Base-by-base conservation (phyloP, 768 basidiomycete genomes). In the Agaricus sinodeliciosus region DNA sequence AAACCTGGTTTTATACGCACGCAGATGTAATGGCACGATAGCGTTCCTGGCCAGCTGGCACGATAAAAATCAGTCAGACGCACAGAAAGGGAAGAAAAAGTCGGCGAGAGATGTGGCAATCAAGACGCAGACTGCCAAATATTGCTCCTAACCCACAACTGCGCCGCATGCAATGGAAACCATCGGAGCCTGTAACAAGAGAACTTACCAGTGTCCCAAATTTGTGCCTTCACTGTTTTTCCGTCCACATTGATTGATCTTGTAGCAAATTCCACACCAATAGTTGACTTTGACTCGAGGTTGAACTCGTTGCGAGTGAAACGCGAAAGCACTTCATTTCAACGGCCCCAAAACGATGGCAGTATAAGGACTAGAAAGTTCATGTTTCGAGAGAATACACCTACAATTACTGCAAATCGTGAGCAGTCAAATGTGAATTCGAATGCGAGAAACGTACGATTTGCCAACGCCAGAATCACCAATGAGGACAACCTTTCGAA, bases 221-320 rank as follows among this genome's bases (percentile, higher is more conserved):
- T 89, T 72, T 98, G 95, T 18, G 95, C 95, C 71, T 98, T 98
- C 61, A 99, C 81, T 2, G 85, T 94, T 84, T 98, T 98, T 37
- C 84, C 83, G 66, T 98, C 95, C n/a, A 98, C 90, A 60, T 79
- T 88, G 68, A 93, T 91, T 15, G 91, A 90, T 64, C 96, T 83
- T 39, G 95, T 97, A 3, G 95, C 96, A 63, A 99, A 99, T 72
- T 98, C 95, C 61, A 99, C 95, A 49, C 96, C 95, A 68, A 99
- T 98, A 19, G 96, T 99, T 56, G 95, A 98, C 76, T 98, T 97
- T 41, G 94, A 93, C 66, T 98, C 96, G 60, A 95, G 80, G 76
- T 94, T 96, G 84, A 99, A 99, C 72, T 98, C 94, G 66, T 97
- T 97, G 62, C 94, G 86, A 60, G 96, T 99, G 82, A 99, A 99